Base-by-base conservation (phyloP, 192 early-diverging fungal genomes). In the Tieghemiomyces parasiticus region DNA sequence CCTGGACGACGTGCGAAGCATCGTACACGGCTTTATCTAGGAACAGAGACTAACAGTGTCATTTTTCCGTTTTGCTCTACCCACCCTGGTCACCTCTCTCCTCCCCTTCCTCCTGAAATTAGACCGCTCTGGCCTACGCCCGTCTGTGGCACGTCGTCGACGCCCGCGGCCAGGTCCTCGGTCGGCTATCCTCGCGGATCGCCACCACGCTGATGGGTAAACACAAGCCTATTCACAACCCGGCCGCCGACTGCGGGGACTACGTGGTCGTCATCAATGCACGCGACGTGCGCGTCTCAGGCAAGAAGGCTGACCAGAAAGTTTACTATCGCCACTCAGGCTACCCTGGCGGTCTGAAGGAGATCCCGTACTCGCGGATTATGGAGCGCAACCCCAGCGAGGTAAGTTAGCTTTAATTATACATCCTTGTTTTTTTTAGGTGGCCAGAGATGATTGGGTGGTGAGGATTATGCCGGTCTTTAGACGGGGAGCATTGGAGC, bases 221-320 rank as follows among this genome's bases (percentile, higher is more conserved):
- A 69, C 89, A 97, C 74, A 95, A 95, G 81, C 92, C 92, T 26
- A 87, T 87, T 46, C 92, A 80, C 63, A 77, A 92, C 65, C 92
- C 90, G 38, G 88, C 90, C 49, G 88, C 83, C 20, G 95, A 97
- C 72, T 85, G 83, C 69, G 95, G 95, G 38, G 95, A 97, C 67
- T 92, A 93, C 65, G 95, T 97, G 0, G 92, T 97, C 1, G 90
- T 97, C 16, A 84, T 91, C 61, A 97, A 97, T 64, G 89, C 92
- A 29, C 80, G 80, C 55, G 81, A 88, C 61, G 68, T 92, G 13
- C 72, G 68, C 22, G 78, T 92, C 16, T 82, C 88, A 29, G 92
- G 90, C 35, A 88, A 88, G 58, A 93, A 95, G 67, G 79, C 75
- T 19, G 76, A 83, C 63, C 79, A 90, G 60, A 95, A 97, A 67